Evolutionary conservation across 129 eudicot species (phyloP), one percentile per base, ranked within the genome.

Genomic region (Escallonia rubra): DNA sequence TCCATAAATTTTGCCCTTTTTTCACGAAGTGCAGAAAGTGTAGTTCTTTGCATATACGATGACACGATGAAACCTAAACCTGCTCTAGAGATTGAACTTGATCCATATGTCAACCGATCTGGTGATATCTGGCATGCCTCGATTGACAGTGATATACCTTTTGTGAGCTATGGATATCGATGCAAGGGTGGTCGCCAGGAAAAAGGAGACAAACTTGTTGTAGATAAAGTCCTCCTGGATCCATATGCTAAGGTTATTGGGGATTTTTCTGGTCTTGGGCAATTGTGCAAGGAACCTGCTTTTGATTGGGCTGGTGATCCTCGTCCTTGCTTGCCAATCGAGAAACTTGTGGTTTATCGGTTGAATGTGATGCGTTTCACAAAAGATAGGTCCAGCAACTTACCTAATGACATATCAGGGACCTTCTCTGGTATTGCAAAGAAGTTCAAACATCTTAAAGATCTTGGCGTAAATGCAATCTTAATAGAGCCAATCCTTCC

Each of bases 61-160:
- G 79, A 83, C 43, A 49, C 43, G 34, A 77, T 39, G 7, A 64
- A 63, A 8, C 72, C 75, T 34, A 61, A 82, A 50, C 99, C 99
- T 41, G 77, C 83, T 68, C 68, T 87, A 68, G 96, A 94, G 85
- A 87, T 94, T 65, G 94, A 94, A 71, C 81, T 94, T 16, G 99
- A 94, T 85, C 90, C 99, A 40, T 90, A 94, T 68, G 84, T 90
- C 54, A 94, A 94, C 52, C 93, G 93, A 64, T 73, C 96, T 4
- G 97, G 99, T 78, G 90, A 94, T 72, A 83, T 94, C 55, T 90
- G 99, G 99, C 99, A 94, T 85, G 96, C 79, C 13, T 79, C 82
- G 42, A 8, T 94, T 59, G 79, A 87, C 63, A 74, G 67, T 77
- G 57, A 69, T 16, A 55, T 73, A 60, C 79, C 82, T 41, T 83